Base-by-base conservation (phyloP, 208 protist genomes). In the Phytomonas serpens region DNA sequence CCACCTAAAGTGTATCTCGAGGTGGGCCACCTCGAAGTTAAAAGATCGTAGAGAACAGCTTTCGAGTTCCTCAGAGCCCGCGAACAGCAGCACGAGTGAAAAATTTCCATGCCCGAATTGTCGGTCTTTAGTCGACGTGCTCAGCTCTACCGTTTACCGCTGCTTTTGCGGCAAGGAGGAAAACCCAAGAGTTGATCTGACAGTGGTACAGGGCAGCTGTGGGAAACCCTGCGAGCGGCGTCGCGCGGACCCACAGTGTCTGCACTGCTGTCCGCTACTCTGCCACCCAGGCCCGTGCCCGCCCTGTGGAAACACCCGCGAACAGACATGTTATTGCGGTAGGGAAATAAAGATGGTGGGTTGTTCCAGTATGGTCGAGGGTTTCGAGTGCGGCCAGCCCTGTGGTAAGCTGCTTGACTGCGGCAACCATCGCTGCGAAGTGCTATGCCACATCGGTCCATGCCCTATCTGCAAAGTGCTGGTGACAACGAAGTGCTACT, bases 201-300 rank as follows among this genome's bases (percentile, higher is more conserved):
- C 87, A 76, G 77, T 93, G 19, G 85, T 95, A 63, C 90, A 81
- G 0, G 90, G 90, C 34, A 90, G 85, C 69, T 95, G 90, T 72
- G 90, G 90, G 2, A 74, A 91, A 67, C 74, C 78, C 29, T 95
- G 90, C 67, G 88, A 78, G 47, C 70, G 73, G 61, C 81, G 78
- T 4, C 86, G 76, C 31, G 79, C 72, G 19, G 90, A 92, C 52
- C 67, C 69, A 14, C 38, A 75, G 29, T 97, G 92, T 68, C 69
- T 79, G 6, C 92, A 97, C 77, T 51, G 75, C 27, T 97, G 92
- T 75, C 77, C 81, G 32, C 74, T 90, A 52, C 80, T 89, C 67
- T 97, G 92, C 77, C 92, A 97, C 76, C 87, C 87, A 1, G 92
- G 92, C 1, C 79, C 83, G 5, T 97, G 92, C 73, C 78, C 84